Base-by-base conservation (phyloP, 371 early-diverging fungal species). In the Syncephalastrum monosporum region DNA sequence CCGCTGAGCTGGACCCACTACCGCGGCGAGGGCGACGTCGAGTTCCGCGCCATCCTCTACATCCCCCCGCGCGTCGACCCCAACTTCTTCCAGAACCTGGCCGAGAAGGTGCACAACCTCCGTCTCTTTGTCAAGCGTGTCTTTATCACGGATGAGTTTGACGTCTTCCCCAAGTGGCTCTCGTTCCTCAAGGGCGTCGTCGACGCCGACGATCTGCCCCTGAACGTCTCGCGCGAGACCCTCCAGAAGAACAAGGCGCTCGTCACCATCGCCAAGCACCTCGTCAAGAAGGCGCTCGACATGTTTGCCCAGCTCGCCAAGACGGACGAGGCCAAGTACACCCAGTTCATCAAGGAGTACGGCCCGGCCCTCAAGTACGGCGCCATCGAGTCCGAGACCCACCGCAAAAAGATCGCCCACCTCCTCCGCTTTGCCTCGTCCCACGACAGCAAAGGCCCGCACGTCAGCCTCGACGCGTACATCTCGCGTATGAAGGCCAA, bases 181-280 rank as follows among this genome's bases (percentile, higher is more conserved):
- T 71, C 77, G 6, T 90, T 90, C 75, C 53, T 90, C 42, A 85
- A 86, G 66, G 97, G 94, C 42, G 75, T 96, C 21, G 90, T 99
- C 7, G 93, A 95, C 69, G 89, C 91, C 3, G 94, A 94, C 63
- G 97, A 99, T 67, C 74, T 98, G 58, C 95, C 99, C 3, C 71
- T 99, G 41, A 97, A 96, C 61, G 93, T 99, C 3, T 95, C 96
- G 3, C 89, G 99, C 61, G 99, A 99, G 71, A 92, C 94, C 3
- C 78, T 97, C 4, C 98, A 97, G 73, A 89, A 94, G 47, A 84
- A 88, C 68, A 81, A 82, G 55, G 77, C 85, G 8, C 78, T 97
- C 59, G 87, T 87, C 65, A 64, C 87, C 38, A 93, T 98, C 59
- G 82, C 84, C 61, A 94, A 92, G 76, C 90, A 86, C 54, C 52